These are phyloP conservation scores for Chytriomyces sp. DNA, from an alignment of 192 early-diverging fungal genomes.

Conservation along the genomic window DNA sequence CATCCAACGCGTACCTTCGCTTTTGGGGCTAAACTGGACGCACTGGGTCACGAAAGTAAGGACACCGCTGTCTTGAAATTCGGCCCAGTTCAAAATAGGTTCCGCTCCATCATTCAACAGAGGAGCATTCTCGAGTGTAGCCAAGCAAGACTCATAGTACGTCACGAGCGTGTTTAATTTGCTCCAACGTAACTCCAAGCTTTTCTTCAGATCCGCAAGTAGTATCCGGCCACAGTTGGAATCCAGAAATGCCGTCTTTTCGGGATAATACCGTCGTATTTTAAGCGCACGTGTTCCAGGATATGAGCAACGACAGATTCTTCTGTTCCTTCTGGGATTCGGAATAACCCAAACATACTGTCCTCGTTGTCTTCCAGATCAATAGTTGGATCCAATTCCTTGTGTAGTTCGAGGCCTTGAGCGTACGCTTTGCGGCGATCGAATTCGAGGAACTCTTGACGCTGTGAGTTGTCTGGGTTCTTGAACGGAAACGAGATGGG, in stretches of 20 bases:
- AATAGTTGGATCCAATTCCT: background rate
- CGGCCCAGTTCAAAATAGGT: background rate
- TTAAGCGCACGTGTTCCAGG: background rate
- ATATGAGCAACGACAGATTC: conserved; percentile 11
- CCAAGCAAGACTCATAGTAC: conserved; percentile 11
- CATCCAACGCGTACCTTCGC: background rate
- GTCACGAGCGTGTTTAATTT: background rate
- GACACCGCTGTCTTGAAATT: no score
- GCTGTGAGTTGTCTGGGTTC: background rate
- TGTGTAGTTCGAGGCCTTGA: background rate
- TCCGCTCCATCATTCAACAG: background rate
- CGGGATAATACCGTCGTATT: background rate
- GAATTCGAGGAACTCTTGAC: background rate
- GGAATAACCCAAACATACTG: conserved; percentile 10
- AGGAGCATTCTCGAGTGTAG: conserved; percentile 11
- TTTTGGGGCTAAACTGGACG: no score
- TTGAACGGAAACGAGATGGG: background rate
- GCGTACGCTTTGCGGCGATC: background rate
- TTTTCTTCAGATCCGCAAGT: background rate
- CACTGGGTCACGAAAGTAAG: no score
- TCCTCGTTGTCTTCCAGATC: background rate
- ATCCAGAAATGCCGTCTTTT: background rate
- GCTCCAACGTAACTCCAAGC: conserved; percentile 8
- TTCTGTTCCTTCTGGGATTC: conserved; percentile 20
- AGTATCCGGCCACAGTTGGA: background rate